Conservation (phyloP, 345 rosid genomes). For the Raphanus sativus region DNA sequence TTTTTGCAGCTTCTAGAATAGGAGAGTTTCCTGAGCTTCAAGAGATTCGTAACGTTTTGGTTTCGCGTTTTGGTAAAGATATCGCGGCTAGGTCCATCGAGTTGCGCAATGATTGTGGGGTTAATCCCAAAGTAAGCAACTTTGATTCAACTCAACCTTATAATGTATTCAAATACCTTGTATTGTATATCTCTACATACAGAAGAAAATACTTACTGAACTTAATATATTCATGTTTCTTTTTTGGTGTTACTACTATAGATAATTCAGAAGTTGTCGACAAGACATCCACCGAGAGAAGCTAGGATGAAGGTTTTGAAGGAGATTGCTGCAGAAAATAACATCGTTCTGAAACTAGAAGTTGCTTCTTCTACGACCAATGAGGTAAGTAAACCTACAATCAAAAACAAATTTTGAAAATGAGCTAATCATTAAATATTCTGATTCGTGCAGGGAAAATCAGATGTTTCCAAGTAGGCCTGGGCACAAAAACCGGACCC, state of each 20-base stretch:
- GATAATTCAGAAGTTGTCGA: conserved; percentile 44
- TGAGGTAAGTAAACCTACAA: conserved; percentile 47
- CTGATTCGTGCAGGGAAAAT: conserved; percentile 41
- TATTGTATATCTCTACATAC: not conserved
- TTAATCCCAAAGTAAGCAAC: conserved; percentile 54
- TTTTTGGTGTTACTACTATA: conserved; percentile 11
- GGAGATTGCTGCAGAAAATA: conserved; percentile 69
- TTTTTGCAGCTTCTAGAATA: conserved; percentile 73
- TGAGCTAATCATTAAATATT: not conserved
- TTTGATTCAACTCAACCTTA: conserved; percentile 9
- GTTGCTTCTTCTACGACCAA: conserved; percentile 34
- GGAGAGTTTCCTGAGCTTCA: conserved; percentile 94
- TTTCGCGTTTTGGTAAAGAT: conserved; percentile 76
- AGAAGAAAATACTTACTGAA: conserved; percentile 10
- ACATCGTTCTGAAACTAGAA: conserved; percentile 54
- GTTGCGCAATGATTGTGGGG: conserved; percentile 74
- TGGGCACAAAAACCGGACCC: too few relatives aligned
- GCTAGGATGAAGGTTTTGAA: conserved; percentile 58
- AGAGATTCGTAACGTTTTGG: conserved; percentile 63
- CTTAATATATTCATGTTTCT: not conserved
- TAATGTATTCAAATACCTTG: conserved; percentile 12
- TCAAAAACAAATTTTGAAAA: not conserved
- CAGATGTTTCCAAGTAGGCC: conserved; percentile 28
- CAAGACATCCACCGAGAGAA: conserved; percentile 53
- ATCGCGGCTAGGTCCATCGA: conserved; percentile 72